A percentile compares a stretch with the other conserved stretches of the same genome.
Evolutionary conservation across 768 basidiomycete species (phyloP).

Genomic region (Suillus brevipes): DNA sequence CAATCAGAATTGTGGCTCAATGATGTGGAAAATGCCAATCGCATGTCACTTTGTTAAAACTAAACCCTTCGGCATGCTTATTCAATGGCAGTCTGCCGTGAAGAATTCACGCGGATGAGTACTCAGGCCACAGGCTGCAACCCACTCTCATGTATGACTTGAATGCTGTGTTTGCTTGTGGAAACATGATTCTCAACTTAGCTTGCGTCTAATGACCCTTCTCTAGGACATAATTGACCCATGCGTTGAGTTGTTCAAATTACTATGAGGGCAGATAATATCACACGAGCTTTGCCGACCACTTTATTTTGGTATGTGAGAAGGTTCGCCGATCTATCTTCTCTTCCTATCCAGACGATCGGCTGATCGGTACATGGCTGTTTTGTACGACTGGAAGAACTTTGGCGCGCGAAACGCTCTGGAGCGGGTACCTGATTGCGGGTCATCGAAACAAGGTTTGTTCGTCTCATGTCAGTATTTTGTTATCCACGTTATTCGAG

Average conservation of each 20-base stretch:
- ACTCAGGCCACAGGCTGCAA: too few relatives aligned
- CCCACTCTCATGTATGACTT: not conserved
- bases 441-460: constrained; percentile 28
- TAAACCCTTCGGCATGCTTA: not conserved
- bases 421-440: constrained; percentile 26
- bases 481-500: constrained; percentile 26
- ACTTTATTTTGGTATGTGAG: constrained; percentile 18
- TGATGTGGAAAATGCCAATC: not conserved
- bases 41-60: not conserved
- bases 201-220: not conserved
- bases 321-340: constrained; percentile 19
- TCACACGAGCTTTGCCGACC: constrained; percentile 19
- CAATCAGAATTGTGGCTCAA: not conserved
- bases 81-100: not conserved
- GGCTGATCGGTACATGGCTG: constrained; percentile 14
- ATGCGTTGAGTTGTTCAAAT: not conserved
- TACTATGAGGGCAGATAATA: constrained; percentile 10
- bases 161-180: not conserved
- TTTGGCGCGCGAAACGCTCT: constrained; percentile 17
- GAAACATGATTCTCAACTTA: not conserved
- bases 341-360: constrained; percentile 15
- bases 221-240: not conserved
- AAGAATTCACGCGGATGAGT: not conserved
- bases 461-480: constrained; percentile 30
- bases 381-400: constrained; percentile 18